Evolutionary conservation across 1,284 basidiomycete genomes (phyloP), one percentile per base, ranked within the genome.

Genomic region (Pseudomicrostroma phylloplanum): DNA sequence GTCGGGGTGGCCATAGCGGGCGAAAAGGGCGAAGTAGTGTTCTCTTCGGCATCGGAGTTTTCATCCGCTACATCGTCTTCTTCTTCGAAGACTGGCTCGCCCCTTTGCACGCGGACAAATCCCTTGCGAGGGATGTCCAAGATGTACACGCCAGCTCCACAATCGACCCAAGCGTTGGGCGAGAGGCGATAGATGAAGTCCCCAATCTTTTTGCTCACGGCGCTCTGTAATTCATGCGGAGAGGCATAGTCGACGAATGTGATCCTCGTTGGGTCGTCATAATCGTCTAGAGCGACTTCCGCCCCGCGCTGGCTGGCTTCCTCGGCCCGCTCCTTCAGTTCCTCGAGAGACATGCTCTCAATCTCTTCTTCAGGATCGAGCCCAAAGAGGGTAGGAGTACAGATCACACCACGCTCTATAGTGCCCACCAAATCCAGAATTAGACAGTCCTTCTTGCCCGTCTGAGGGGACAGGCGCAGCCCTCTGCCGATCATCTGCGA

Each of bases 401-500:
- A 90, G 17, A 91, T 81, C 30, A 96, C 82, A 4, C 90, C 91
- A 21, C 87, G 84, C 30, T 82, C 82, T 26, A 86, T 83, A 58
- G 86, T 90, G 68, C 93, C 92, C 6, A 94, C 91, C 65, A 96
- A 88, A 77, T 98, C 93, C 64, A 98, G 88, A 56, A 97, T 86
- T 23, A 86, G 85, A 77, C 94, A 97, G 75, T 96, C 87, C 42
- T 79, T 72, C 80, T 98, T 98, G 54, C 86, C 88, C 0, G 90
- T 92, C 6, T 79, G 79, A 1, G 90, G 89, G 0, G 89, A 92
- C 26, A 90, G 83, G 61, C 94, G 84, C 84, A 97, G 88, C 8
- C 94, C 93, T 58, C 94, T 85, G 0, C 93, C 94, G 68, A 97
- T 91, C 92, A 97, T 98, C 75, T 97, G 94, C 3, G 89, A 86